Base-by-base conservation (phyloP, 495 filamentous ascomycete genomes). In the Bacidia rubella region DNA sequence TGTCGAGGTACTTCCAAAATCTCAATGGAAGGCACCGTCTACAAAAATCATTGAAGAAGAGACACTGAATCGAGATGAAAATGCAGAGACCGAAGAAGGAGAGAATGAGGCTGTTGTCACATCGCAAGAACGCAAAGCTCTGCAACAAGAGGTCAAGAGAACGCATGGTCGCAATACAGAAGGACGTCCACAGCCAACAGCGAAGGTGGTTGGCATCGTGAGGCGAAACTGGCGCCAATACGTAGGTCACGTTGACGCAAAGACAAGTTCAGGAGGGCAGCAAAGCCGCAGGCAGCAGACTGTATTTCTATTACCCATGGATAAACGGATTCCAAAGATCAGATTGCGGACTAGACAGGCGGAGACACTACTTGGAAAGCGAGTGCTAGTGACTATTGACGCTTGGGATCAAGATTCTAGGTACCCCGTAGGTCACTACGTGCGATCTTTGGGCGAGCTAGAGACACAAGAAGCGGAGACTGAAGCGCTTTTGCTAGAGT, bases 151-250 rank as follows among this genome's bases (percentile, higher is more conserved):
- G 64, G 93, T 90, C 32, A 90, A 78, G 69, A 82, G 83, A 63
- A 82, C 80, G 0, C 92, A 96, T 60, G 82, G 81, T n/a, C 79
- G 81, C 60, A 79, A 67, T 48, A 71, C 72, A 1, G 93, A 95
- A 68, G 85, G 85, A 26, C 77, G 77, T 43, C 79, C 88, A 11
- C 88, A 95, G 54, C 92, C 92, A 24, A 97, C 92, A 20, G 93
- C 93, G 11, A 83, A 77, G 64, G 86, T 97, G 19, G 92, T 97
- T 35, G 92, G 92, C 48, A 72, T 98, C 26, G 77, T 90, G 58
- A 95, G 95, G 65, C 77, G 93, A 32, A 95, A 95, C 63, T 98
- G 92, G 92, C 77, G 92, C 27, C 93, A 97, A 63, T 96, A 97
- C 60, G 92, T 98, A 32, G 92, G 92, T 11, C 88, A 95, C 65